Evolutionary conservation across 768 basidiomycete genomes (phyloP).

Genomic region (Lentinula detonsa): DNA sequence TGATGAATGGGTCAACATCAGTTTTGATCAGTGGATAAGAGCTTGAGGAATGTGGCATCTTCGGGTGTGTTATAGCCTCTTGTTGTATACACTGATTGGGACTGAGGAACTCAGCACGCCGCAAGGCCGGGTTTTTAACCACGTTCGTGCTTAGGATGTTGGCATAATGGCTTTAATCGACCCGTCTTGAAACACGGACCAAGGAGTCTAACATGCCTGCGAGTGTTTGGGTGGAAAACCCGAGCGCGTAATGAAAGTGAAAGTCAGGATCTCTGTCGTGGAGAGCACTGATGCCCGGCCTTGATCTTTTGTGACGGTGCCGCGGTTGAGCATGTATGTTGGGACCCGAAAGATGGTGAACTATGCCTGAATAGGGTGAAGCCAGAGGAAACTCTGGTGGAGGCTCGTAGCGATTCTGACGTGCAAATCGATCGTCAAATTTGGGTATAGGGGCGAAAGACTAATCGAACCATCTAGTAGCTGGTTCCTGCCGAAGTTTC

Average conservation of each 20-base stretch:
- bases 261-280: constrained; percentile 53
- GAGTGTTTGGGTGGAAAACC: constrained; percentile 75
- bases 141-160: constrained; percentile 66
- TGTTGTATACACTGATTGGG: constrained; percentile 48
- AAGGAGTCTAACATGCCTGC: constrained; percentile 83
- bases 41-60: constrained; percentile 26
- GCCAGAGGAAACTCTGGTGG: constrained; percentile 96
- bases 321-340: constrained; percentile 80
- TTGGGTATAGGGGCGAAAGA: constrained; percentile 96
- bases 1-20: constrained; percentile 61
- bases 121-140: constrained; percentile 44
- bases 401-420: constrained; percentile 94
- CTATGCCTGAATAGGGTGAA: constrained; percentile 81
- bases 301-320: constrained; percentile 68
- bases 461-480: constrained; percentile 94
- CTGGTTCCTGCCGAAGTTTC: constrained; percentile 92
- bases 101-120: constrained; percentile 61
- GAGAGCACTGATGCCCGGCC: constrained; percentile 73
- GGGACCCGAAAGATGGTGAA: constrained; percentile 90
- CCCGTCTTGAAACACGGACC: constrained; percentile 83
- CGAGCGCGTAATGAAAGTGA: constrained; percentile 68
- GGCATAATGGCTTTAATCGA: constrained; percentile 75
- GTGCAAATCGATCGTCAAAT: constrained; percentile 95
- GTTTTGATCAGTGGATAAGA: constrained; percentile 57
- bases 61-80: constrained; percentile 62